Percentiles rank a stretch among this genome's conserved stretches.
phyloP scores from a whole-genome alignment of 2,329 filamentous ascomycete genomes.

The Atkinsonella texensis region DNA sequence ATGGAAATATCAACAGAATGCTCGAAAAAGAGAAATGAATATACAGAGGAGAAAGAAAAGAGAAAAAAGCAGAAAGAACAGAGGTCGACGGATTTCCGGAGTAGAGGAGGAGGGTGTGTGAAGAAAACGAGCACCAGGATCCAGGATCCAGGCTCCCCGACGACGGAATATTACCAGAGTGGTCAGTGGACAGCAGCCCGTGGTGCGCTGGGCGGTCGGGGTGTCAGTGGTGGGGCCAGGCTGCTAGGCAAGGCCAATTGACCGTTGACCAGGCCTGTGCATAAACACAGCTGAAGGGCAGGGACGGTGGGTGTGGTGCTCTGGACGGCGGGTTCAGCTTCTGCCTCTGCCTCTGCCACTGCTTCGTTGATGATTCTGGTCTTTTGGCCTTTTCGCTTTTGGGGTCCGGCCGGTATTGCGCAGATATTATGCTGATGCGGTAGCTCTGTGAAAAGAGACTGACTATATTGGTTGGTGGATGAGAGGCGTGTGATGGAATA shows the following conservation, averaged over 20 bases:
- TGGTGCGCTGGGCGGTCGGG: neutral
- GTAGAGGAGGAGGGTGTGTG: neutral
- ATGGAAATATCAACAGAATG: neutral
- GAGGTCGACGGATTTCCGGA: constrained; percentile 1
- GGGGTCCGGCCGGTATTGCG: neutral
- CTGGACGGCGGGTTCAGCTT: too few species aligned
- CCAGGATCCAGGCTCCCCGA: too few species aligned
- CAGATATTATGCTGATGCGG: neutral
- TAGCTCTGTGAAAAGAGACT: neutral
- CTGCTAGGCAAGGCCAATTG: neutral
- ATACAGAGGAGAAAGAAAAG: neutral
- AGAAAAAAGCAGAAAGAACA: neutral
- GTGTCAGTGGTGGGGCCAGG: neutral
- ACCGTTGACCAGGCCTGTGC: too few species aligned
- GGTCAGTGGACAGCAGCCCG: neutral
- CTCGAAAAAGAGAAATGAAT: neutral
- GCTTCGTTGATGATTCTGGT: too few species aligned
- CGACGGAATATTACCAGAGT: neutral
- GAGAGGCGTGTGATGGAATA: neutral
- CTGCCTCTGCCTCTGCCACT: too few species aligned
- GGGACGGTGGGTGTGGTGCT: neutral
- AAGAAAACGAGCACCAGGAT: neutral
- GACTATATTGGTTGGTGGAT: too few species aligned
- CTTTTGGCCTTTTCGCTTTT: neutral
- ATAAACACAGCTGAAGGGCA: neutral